These are phyloP conservation scores for Acacia pycnantha DNA, from an alignment of 331 rosid species.

Conservation along the genomic window DNA sequence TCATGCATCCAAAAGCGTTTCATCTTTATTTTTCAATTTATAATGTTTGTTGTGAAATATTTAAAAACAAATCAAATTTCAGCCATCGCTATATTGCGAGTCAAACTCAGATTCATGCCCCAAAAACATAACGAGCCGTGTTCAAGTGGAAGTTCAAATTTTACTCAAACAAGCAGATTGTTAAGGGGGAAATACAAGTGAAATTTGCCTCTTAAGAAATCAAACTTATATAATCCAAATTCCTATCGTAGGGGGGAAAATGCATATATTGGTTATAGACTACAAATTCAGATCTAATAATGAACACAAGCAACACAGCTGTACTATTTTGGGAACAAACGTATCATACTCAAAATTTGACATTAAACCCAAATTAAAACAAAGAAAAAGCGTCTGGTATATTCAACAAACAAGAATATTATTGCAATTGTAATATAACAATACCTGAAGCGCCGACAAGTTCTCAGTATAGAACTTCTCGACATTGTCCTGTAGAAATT, in stretches of 20 bases:
- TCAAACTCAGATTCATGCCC: background rate
- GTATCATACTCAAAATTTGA: constrained; percentile 17
- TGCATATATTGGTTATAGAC: background rate
- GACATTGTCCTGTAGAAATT: constrained; percentile 33
- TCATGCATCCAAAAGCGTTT: background rate
- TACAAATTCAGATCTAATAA: background rate
- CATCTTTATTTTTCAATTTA: background rate
- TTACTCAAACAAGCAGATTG: background rate
- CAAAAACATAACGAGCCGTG: background rate
- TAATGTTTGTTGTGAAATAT: background rate
- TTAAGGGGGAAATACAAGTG: background rate
- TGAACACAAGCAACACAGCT: background rate
- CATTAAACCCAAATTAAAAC: background rate
- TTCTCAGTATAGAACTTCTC: constrained; percentile 37
- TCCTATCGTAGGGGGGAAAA: background rate
- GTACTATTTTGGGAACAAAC: background rate
- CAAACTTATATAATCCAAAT: background rate
- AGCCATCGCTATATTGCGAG: background rate
- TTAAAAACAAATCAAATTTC: background rate
- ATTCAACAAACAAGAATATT: background rate
- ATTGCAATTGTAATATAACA: background rate
- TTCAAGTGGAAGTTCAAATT: background rate
- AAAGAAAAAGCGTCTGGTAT: background rate
- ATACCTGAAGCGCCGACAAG: constrained; percentile 80
- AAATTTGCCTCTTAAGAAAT: background rate